Percentiles rank a stretch among this genome's conserved stretches.
Evolutionary conservation across 129 eudicot genomes (phyloP).

Genomic region (carrot (Daucus carota)): DNA sequence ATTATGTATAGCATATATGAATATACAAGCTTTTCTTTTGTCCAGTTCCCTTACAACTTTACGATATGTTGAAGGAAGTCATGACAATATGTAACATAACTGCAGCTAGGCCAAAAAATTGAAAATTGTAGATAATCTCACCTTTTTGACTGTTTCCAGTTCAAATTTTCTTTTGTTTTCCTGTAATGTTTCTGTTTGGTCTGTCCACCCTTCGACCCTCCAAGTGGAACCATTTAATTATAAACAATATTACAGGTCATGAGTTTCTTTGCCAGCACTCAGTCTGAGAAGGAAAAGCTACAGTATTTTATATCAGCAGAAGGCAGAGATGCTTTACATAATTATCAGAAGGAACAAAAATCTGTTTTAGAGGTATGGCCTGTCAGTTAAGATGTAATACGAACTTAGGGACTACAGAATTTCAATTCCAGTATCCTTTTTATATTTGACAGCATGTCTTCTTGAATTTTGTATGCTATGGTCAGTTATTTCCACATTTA

Average conservation of each 20-base stretch:
- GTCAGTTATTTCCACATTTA: no score
- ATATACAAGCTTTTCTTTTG: not conserved
- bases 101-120: not conserved
- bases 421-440: not conserved
- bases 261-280: constrained; percentile 76
- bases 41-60: not conserved
- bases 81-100: not conserved
- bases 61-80: not conserved
- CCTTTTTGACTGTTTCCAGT: not conserved
- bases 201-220: not conserved
- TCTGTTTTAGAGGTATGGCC: constrained; percentile 71
- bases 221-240: not conserved
- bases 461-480: not conserved
- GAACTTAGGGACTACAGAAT: not conserved
- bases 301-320: constrained; percentile 82
- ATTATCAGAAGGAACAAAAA: constrained; percentile 83
- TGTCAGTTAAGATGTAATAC: constrained; percentile 1
- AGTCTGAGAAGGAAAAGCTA: constrained; percentile 90
- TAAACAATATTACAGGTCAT: constrained; percentile 45
- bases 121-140: no score
- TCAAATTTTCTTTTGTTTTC: not conserved
- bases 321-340: constrained; percentile 91
- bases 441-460: not conserved
- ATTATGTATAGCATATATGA: not conserved
- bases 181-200: no score